These are phyloP conservation scores for Cardamine resedifolia DNA, from an alignment of 345 rosid species.

Conservation along the genomic window DNA sequence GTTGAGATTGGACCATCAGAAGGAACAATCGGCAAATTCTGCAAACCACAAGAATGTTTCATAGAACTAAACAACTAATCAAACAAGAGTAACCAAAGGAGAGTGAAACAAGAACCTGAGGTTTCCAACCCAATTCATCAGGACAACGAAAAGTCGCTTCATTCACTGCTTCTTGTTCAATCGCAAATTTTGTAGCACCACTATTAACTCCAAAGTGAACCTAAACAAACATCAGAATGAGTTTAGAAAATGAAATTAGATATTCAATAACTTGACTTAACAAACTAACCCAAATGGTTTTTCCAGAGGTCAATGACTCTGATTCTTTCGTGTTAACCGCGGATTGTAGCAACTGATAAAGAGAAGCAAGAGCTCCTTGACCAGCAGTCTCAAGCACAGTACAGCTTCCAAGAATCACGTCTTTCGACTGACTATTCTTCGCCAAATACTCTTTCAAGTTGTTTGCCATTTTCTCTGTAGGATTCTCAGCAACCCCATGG, in stretches of 20 bases:
- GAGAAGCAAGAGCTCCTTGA: conserved; percentile 61
- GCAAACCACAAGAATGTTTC: conserved; percentile 38
- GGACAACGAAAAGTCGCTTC: conserved; percentile 98
- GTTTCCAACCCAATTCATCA: conserved; percentile 99
- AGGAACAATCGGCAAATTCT: conserved; percentile 78
- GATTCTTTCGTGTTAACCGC: conserved; percentile 49
- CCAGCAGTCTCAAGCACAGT: conserved; percentile 91
- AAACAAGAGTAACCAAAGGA: background rate
- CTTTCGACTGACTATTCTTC: conserved; percentile 71
- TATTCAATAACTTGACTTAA: background rate
- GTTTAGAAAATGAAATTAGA: background rate
- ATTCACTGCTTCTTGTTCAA: conserved; percentile 92
- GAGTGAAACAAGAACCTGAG: conserved; percentile 62
- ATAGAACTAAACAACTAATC: background rate
- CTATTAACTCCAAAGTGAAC: conserved; percentile 94
- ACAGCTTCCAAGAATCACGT: conserved; percentile 73
- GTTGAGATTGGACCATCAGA: conserved; percentile 77
- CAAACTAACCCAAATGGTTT: conserved; percentile 72
- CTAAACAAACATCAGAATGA: conserved; percentile 39
- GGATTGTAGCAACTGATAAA: conserved; percentile 65
- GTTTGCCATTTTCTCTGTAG: conserved; percentile 74
- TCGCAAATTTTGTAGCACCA: conserved; percentile 83
- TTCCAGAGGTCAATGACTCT: conserved; percentile 47
- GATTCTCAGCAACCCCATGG: conserved; percentile 97
- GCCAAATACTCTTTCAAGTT: conserved; percentile 67